A percentile compares a stretch with the other conserved stretches of the same genome.
Conservation (phyloP, 768 basidiomycete genomes). For the Podaxis mareebaensis region DNA sequence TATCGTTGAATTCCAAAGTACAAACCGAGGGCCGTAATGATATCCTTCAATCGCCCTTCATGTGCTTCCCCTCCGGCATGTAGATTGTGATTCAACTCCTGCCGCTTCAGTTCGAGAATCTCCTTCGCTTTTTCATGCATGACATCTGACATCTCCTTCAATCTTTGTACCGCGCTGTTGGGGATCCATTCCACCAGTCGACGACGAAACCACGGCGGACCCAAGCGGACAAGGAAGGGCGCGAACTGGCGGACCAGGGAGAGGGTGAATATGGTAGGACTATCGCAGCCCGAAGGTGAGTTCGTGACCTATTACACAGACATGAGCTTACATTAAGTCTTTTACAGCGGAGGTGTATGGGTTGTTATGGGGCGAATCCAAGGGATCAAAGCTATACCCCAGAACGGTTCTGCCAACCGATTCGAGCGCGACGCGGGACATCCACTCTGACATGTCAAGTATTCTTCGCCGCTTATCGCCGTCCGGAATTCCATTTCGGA, state of each 20-base stretch:
- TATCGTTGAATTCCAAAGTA: not conserved
- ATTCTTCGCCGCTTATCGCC: slow-evolving; percentile 22
- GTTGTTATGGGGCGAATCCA: slow-evolving; percentile 42
- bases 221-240: slow-evolving; percentile 42
- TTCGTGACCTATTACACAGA: not conserved
- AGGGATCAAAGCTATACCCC: slow-evolving; percentile 48
- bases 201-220: slow-evolving; percentile 42
- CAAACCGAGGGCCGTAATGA: slow-evolving; percentile 52
- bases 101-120: slow-evolving; percentile 41
- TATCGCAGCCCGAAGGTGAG: slow-evolving; percentile 21
- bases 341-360: slow-evolving; percentile 46
- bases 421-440: slow-evolving; percentile 45
- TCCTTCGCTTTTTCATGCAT: slow-evolving; percentile 43
- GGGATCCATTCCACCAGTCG: slow-evolving; percentile 44
- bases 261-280: slow-evolving; percentile 46
- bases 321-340: slow-evolving; percentile 40
- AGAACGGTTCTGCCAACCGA: slow-evolving; percentile 44
- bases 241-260: slow-evolving; percentile 47
- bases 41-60: slow-evolving; percentile 39
- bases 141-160: slow-evolving; percentile 48
- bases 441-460: slow-evolving; percentile 49
- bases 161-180: slow-evolving; percentile 36
- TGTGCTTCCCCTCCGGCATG: slow-evolving; percentile 22
- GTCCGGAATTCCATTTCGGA: slow-evolving; percentile 11
- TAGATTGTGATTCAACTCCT: slow-evolving; percentile 22